Evolutionary conservation across 1,284 basidiomycete genomes (phyloP), one percentile per base, ranked within the genome.

Genomic region (Pyrrhoderma noxium): DNA sequence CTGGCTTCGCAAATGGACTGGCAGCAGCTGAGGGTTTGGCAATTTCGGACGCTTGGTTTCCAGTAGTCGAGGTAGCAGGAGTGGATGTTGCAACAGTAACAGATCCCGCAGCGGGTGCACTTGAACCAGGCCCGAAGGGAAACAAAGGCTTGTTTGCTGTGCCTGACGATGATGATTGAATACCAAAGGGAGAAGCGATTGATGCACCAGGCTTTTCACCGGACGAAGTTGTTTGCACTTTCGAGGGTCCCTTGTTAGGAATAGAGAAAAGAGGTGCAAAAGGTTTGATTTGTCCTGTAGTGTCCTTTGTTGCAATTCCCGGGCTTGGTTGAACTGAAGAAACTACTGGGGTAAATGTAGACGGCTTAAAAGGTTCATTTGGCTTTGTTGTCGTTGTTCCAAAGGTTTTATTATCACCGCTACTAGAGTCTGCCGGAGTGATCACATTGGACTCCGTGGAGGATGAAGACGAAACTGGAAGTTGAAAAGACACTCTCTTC

Each of bases 401-500:
- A n/a, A n/a, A n/a, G n/a, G 27, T 31, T 5, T 11, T 11, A 5
- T 31, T 11, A 31, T 31, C 11, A 31, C 27, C 11, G 27, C 27
- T 31, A 31, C 11, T 31, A 5, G 27, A 5, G 27, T 5, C 11
- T 31, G 11, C 11, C 11, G 27, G 27, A 31, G 27, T 5, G 11
- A 5, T 31, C 5, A 11, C 27, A 31, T 31, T 31, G 27, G 27
- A 5, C 27, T 5, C 27, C 5, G 27, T 5, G 3, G 23, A 23
- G 16, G 27, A 7, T 38, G n/a, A 7, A 22, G n/a, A 23, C 31
- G 40, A 36, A 44, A 41, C 16, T 14, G 52, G 41, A 16, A 47
- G 2, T 16, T 51, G 39, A 27, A 55, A 51, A 2, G 53, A 45
- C 37, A 55, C 49, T 27, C 47, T 54, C 43, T 51, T 55, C 16